Evolutionary conservation across 345 rosid species (phyloP).

Genomic region (Carallia pectinifolia): DNA sequence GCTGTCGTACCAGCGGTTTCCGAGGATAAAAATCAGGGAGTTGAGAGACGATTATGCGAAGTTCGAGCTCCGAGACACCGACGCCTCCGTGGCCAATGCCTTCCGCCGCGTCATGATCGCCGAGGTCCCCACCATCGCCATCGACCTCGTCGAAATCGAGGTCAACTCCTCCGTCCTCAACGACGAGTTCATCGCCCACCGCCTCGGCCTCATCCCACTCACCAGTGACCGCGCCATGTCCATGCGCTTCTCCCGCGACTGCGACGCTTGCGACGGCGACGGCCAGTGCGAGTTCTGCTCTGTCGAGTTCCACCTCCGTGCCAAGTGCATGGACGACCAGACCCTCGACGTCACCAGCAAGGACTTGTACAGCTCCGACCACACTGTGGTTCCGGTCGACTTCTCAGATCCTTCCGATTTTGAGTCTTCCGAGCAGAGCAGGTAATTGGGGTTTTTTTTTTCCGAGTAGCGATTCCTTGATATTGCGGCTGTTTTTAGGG

Average conservation of each 20-base stretch:
- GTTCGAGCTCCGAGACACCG: constrained; percentile 95
- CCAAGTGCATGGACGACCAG: constrained; percentile 76
- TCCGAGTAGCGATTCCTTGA: background rate
- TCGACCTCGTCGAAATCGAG: constrained; percentile 92
- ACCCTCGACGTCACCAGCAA: constrained; percentile 89
- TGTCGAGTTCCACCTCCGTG: constrained; percentile 78
- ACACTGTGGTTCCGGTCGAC: constrained; percentile 81
- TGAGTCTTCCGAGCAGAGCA: constrained; percentile 59
- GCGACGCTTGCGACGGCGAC: constrained; percentile 95
- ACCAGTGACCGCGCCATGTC: constrained; percentile 85
- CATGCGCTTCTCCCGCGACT: constrained; percentile 95
- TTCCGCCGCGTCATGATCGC: constrained; percentile 97
- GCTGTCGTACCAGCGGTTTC: constrained; percentile 79
- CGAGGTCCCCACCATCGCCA: constrained; percentile 94
- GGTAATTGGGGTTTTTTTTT: constrained; percentile 25
- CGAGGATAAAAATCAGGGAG: constrained; percentile 75
- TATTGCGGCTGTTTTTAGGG: background rate
- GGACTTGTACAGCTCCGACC: constrained; percentile 81
- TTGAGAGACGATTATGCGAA: constrained; percentile 72
- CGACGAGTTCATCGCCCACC: constrained; percentile 96
- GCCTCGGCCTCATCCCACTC: constrained; percentile 89
- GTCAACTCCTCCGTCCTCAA: constrained; percentile 85
- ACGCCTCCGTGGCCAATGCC: constrained; percentile 87
- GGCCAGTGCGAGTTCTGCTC: constrained; percentile 98
- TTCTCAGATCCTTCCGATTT: constrained; percentile 49